Evolutionary conservation across 805 yeast species (phyloP).

Genomic region (Myxozyma monticola): DNA sequence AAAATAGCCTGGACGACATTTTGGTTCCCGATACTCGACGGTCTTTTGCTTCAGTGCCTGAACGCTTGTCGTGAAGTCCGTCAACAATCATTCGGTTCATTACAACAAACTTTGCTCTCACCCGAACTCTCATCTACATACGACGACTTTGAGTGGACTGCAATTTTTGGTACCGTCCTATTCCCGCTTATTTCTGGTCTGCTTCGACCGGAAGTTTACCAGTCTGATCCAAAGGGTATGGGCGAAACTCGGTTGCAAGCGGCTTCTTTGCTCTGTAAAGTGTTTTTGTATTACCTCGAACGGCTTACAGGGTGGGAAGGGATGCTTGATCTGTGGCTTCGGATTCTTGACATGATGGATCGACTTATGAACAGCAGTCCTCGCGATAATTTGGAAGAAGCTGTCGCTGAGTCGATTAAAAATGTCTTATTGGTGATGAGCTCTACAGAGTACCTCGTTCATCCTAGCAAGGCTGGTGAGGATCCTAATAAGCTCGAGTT

Average conservation of each 20-base stretch:
- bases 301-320: constrained; percentile 34
- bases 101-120: constrained; percentile 56
- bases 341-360: constrained; percentile 42
- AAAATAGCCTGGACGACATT: constrained; percentile 31
- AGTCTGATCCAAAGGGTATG: constrained; percentile 64
- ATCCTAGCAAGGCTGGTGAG: constrained; percentile 34
- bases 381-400: constrained; percentile 42
- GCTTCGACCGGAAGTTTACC: constrained; percentile 61
- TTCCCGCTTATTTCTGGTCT: constrained; percentile 71
- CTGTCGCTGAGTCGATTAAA: constrained; percentile 45
- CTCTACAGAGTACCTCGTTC: constrained; percentile 33
- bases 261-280: constrained; percentile 64
- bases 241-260: constrained; percentile 65
- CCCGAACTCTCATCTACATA: constrained; percentile 31
- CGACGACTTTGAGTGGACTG: constrained; percentile 37
- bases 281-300: constrained; percentile 53
- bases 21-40: constrained; percentile 69
- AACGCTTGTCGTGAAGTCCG: constrained; percentile 83
- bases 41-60: constrained; percentile 83
- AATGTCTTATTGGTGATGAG: constrained; percentile 44
- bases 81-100: constrained; percentile 58
- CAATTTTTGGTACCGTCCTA: constrained; percentile 67
- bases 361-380: constrained; percentile 43
- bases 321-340: constrained; percentile 40
- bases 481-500: constrained; percentile 31